These are phyloP conservation scores for Xylaria acuta DNA, from an alignment of 495 filamentous ascomycete species.

Conservation along the genomic window DNA sequence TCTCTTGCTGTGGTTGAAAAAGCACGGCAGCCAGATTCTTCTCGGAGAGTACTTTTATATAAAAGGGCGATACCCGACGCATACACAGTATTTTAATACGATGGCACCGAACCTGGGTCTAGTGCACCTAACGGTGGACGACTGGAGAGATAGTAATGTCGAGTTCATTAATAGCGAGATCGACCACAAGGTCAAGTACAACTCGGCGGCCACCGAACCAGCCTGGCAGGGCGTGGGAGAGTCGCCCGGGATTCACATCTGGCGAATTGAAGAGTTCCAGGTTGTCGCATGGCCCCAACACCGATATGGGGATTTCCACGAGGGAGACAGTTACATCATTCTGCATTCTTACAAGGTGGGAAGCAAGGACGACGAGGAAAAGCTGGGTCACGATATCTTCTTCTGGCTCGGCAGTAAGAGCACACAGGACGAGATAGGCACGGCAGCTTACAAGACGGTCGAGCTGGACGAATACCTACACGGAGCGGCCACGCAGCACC, in stretches of 20 bases:
- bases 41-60: too few relatives aligned
- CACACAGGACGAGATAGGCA: constrained; percentile 67
- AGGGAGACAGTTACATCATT: constrained; percentile 69
- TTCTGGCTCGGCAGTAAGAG: constrained; percentile 68
- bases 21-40: neutral
- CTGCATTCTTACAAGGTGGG: constrained; percentile 61
- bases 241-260: constrained; percentile 59
- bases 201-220: constrained; percentile 63
- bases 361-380: constrained; percentile 46
- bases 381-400: constrained; percentile 63
- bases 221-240: constrained; percentile 65
- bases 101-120: constrained; percentile 65
- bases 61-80: neutral
- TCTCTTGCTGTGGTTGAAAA: neutral
- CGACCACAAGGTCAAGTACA: constrained; percentile 69
- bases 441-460: constrained; percentile 70
- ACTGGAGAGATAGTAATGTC: constrained; percentile 68
- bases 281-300: constrained; percentile 63
- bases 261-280: constrained; percentile 68
- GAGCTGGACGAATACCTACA: constrained; percentile 69
- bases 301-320: constrained; percentile 61
- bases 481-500: constrained; percentile 63
- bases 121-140: constrained; percentile 63
- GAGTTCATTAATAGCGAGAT: constrained; percentile 64
- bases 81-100: neutral